These are phyloP conservation scores for Nymphaea thermarum DNA, from an alignment of 164 flowering plant genomes.

Conservation along the genomic window DNA sequence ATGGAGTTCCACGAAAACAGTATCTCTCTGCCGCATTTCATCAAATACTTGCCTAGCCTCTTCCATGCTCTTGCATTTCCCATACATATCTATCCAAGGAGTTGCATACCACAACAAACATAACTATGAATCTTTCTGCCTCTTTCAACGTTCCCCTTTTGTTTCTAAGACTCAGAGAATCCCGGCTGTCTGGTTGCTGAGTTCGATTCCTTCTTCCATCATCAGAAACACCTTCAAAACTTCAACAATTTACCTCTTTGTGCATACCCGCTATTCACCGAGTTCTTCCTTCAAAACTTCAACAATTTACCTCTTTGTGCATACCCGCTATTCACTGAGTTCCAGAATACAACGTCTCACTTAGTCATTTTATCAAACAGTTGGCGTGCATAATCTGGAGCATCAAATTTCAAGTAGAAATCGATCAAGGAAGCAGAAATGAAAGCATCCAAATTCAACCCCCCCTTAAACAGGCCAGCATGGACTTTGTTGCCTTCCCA, in stretches of 20 bases:
- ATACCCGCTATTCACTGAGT: constrained; percentile 57
- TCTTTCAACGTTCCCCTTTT: too few species aligned
- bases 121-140: too few species aligned
- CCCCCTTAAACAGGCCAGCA: constrained; percentile 25
- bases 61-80: too few species aligned
- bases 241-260: constrained; percentile 27
- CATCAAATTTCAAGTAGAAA: constrained; percentile 17
- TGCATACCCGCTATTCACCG: constrained; percentile 56
- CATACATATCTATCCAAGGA: too few species aligned
- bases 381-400: constrained; percentile 9
- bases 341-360: constrained; percentile 59
- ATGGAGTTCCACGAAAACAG: too few species aligned
- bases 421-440: constrained; percentile 19
- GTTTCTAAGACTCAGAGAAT: too few species aligned
- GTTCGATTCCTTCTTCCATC: too few species aligned
- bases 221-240: constrained; percentile 13
- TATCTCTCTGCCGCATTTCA: too few species aligned
- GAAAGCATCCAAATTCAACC: constrained; percentile 12
- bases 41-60: too few species aligned
- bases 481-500: constrained; percentile 37
- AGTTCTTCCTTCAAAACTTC: constrained; percentile 33
- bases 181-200: too few species aligned
- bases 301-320: constrained; percentile 28
- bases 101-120: too few species aligned
- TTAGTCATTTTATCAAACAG: constrained; percentile 21